These are phyloP conservation scores for Hypoxylon trugodes DNA, from an alignment of 495 filamentous ascomycete genomes.

Conservation along the genomic window DNA sequence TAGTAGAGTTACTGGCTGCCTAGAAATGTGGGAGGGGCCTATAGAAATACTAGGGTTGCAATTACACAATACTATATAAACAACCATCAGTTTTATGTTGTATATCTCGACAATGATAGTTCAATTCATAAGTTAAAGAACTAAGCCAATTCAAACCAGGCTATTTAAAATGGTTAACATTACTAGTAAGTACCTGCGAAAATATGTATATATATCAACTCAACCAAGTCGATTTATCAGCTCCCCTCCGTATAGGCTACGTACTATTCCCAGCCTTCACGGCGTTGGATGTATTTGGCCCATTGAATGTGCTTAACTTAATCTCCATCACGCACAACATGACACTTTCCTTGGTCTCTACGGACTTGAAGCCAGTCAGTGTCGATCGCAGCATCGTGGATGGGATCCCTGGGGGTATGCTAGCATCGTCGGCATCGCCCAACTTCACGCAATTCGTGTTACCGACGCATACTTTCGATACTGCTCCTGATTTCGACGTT, in stretches of 20 bases:
- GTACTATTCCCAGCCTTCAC: conserved; percentile 57
- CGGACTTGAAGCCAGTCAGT: conserved; percentile 60
- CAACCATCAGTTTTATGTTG: too few species aligned
- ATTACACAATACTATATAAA: too few species aligned
- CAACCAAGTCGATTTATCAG: conserved; percentile 8
- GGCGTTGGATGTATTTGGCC: conserved; percentile 62
- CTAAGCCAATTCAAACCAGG: background rate
- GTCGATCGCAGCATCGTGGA: conserved; percentile 23
- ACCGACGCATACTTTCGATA: conserved; percentile 66
- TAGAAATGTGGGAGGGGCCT: too few species aligned
- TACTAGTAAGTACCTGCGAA: conserved; percentile 15
- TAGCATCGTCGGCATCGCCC: conserved; percentile 25
- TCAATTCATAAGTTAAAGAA: too few species aligned
- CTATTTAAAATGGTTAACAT: conserved; percentile 29
- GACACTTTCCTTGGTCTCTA: conserved; percentile 58
- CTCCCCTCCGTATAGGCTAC: conserved; percentile 45
- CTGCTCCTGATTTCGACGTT: conserved; percentile 61
- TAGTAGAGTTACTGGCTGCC: too few species aligned
- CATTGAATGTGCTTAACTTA: conserved; percentile 65
- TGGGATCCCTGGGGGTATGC: conserved; percentile 7
- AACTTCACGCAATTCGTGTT: conserved; percentile 52
- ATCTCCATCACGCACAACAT: conserved; percentile 52
- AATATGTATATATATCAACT: background rate
- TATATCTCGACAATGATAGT: too few species aligned
- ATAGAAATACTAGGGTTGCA: too few species aligned